phyloP scores from a whole-genome alignment of 768 basidiomycete species.

The Naganishia kalamii region DNA sequence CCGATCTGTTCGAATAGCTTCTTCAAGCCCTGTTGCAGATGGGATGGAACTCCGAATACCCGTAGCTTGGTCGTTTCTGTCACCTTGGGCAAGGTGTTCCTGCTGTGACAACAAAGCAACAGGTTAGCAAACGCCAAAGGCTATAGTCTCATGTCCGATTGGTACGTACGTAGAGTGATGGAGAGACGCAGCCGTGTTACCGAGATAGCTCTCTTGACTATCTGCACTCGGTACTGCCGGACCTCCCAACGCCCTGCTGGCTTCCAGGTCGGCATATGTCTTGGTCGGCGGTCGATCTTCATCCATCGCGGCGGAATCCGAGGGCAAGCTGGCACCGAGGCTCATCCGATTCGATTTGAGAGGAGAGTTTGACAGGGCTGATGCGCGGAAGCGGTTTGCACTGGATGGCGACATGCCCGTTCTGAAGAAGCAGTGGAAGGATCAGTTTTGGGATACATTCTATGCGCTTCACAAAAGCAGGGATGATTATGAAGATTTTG shows the following conservation, averaged over 20 bases:
- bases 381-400: background rate
- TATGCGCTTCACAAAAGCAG: background rate
- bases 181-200: background rate
- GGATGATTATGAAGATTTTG: background rate
- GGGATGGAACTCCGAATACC: slow-evolving; percentile 20
- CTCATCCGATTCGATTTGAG: slow-evolving; percentile 13
- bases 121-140: background rate
- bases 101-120: background rate
- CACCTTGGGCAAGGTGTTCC: background rate
- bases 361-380: background rate
- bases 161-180: background rate
- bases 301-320: slow-evolving; percentile 11
- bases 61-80: slow-evolving; percentile 7
- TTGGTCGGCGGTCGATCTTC: slow-evolving; percentile 19
- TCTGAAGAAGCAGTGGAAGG: background rate
- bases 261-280: slow-evolving; percentile 21
- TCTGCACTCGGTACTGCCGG: background rate
- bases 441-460: background rate
- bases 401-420: background rate
- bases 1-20: slow-evolving; percentile 15
- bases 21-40: slow-evolving; percentile 8
- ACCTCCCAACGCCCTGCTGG: slow-evolving; percentile 11
- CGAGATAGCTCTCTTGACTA: background rate
- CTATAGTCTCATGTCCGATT: background rate
- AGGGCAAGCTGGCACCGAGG: background rate